Percentiles rank a stretch among this genome's conserved stretches.
Conservation (phyloP, 2,329 filamentous ascomycete species). For the Aspergillus terreus region DNA sequence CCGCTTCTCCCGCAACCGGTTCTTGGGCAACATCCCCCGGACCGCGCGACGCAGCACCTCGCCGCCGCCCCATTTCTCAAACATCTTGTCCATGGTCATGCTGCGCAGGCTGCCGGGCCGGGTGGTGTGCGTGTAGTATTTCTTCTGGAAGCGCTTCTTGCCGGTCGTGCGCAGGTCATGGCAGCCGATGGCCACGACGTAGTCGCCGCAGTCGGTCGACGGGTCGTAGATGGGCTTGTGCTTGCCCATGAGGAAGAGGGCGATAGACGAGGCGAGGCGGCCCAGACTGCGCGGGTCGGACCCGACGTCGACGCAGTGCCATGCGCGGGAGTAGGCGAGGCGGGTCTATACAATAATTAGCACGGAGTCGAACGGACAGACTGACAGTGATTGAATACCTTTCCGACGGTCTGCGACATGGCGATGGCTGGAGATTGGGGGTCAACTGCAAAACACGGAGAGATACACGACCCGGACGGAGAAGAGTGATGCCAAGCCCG, state of each 20-base stretch:
- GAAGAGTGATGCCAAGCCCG: background rate
- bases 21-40: constrained; percentile 97
- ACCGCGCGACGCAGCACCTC: constrained; percentile 91
- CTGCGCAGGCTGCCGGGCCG: constrained; percentile 79
- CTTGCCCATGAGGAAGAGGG: constrained; percentile 90
- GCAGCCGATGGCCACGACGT: constrained; percentile 92
- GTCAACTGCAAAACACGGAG: too few relatives aligned
- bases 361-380: constrained; percentile 5
- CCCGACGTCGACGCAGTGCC: constrained; percentile 82
- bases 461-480: background rate
- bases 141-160: constrained; percentile 89
- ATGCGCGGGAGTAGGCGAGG: constrained; percentile 91
- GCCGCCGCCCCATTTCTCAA: constrained; percentile 87
- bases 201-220: constrained; percentile 97
- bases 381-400: constrained; percentile 25
- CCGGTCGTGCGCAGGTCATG: constrained; percentile 82
- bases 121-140: constrained; percentile 92
- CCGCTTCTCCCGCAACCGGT: constrained; percentile 81
- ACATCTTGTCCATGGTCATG: constrained; percentile 92
- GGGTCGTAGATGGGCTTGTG: constrained; percentile 98
- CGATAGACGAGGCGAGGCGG: constrained; percentile 83
- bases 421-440: constrained; percentile 6
- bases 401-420: constrained; percentile 46
- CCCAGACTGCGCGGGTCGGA: constrained; percentile 75
- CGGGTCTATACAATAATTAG: constrained; percentile 63